Conservation (phyloP, 2,329 filamentous ascomycete genomes). For the Xylaria sp. region DNA sequence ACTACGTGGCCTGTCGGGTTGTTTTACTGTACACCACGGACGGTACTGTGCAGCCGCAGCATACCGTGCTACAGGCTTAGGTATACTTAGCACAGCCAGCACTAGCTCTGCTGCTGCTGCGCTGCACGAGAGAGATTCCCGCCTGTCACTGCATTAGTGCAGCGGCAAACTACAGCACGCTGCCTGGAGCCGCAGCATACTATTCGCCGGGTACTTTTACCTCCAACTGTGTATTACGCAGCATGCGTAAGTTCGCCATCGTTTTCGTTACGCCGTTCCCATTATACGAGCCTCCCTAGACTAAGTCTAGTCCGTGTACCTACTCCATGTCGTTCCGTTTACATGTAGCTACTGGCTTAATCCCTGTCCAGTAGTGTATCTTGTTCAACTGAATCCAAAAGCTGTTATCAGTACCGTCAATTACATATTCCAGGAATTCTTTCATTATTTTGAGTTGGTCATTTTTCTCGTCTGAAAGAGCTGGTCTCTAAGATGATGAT, state of each 20-base stretch:
- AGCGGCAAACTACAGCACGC: slow-evolving; percentile 1
- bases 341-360: background rate
- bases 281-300: background rate
- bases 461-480: slow-evolving; percentile 1
- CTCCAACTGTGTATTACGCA: background rate
- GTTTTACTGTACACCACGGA: background rate
- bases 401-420: background rate
- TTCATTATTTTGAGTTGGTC: no score
- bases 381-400: background rate
- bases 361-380: background rate
- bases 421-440: background rate
- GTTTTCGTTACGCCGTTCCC: background rate
- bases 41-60: background rate
- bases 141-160: slow-evolving; percentile 15
- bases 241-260: slow-evolving; percentile 36
- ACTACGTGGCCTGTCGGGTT: background rate
- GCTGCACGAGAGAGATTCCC: slow-evolving; percentile 2
- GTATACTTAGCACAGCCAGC: no score
- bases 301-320: no score
- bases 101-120: no score
- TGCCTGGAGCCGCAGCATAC: background rate
- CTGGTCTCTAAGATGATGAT: background rate
- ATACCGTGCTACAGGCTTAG: background rate
- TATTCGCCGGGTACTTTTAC: slow-evolving; percentile 12
- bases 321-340: background rate